Evolutionary conservation across 176 grass and related monocot species (phyloP).

Genomic region (Calamus simplicifolius): DNA sequence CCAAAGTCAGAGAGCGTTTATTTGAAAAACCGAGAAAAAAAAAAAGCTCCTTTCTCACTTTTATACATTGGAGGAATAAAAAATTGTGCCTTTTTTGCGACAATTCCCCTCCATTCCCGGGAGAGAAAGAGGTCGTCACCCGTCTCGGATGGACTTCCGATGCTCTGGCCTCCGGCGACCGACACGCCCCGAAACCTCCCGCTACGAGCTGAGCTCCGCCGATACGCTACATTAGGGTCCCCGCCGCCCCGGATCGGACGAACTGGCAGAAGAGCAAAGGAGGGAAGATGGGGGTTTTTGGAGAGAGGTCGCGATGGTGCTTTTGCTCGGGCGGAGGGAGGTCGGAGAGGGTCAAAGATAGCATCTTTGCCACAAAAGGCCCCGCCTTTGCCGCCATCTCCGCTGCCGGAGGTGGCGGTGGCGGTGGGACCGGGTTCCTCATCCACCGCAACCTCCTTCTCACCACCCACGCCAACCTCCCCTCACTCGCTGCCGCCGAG

Average conservation of each 20-base stretch:
- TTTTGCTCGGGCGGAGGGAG: constrained; percentile 67
- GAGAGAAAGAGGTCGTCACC: too few species aligned
- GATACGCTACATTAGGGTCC: not conserved
- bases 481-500: constrained; percentile 50
- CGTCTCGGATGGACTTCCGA: too few species aligned
- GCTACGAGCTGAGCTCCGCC: not conserved
- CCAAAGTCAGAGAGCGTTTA: too few species aligned
- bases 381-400: constrained; percentile 42
- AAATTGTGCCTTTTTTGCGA: too few species aligned
- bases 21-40: too few species aligned
- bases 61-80: too few species aligned
- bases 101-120: too few species aligned
- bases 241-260: not conserved
- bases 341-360: constrained; percentile 53
- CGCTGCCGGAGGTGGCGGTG: constrained; percentile 5
- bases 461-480: constrained; percentile 75
- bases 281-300: constrained; percentile 46
- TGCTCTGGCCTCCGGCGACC: too few species aligned
- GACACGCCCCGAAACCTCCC: not conserved
- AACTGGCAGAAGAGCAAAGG: not conserved
- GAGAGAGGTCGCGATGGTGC: constrained; percentile 58
- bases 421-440: constrained; percentile 50
- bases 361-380: constrained; percentile 57
- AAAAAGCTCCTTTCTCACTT: too few species aligned
- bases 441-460: constrained; percentile 84